Evolutionary conservation across 2,329 filamentous ascomycete genomes (phyloP), one percentile per base, ranked within the genome.

Genomic region (Botrytis porri): DNA sequence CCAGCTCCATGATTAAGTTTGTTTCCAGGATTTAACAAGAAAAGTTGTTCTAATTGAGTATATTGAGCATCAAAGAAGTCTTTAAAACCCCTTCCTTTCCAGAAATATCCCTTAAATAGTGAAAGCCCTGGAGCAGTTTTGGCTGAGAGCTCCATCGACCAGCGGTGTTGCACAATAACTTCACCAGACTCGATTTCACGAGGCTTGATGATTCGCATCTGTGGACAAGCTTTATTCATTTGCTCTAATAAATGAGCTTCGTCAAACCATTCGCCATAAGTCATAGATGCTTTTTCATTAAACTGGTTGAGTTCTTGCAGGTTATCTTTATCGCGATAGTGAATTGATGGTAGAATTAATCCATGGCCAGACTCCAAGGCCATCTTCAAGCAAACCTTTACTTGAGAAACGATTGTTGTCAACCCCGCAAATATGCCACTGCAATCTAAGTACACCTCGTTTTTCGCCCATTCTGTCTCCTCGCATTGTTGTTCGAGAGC

Each of bases 371-470:
- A 75, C 9, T 82, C 81, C 20, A 81, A 64, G 63, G 81, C 81
- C 80, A 81, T 81, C 74, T 82, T 82, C 45, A 82, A 73, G 72
- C 81, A 82, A 37, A 80, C 78, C 75, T 81, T 82, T 61, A 82
- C 73, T 74, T 82, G 80, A 10, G 80, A 81, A 69, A 82, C 77
- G 70, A 82, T 80, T 48, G 75, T 77, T 9, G 81, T 82, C 64
- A 82, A 75, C 39, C 81, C 81, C 16, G 80, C 79, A 29, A 76
- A 70, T 69, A 82, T 82, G 51, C 76, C 78, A 25, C 73, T 78
- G 74, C 81, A 82, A 71, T 80, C 75, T 37, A 82, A 70, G 67
- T 80, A 82, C 8, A 79, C 78, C 54, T 78, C 77, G 54, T 81
- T 76, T 37, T 76, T 74, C 12, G 75, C 65, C 77, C 66, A 69